Evolutionary conservation across 164 flowering plant species (phyloP).

Genomic region (Brasenia schreberi): DNA sequence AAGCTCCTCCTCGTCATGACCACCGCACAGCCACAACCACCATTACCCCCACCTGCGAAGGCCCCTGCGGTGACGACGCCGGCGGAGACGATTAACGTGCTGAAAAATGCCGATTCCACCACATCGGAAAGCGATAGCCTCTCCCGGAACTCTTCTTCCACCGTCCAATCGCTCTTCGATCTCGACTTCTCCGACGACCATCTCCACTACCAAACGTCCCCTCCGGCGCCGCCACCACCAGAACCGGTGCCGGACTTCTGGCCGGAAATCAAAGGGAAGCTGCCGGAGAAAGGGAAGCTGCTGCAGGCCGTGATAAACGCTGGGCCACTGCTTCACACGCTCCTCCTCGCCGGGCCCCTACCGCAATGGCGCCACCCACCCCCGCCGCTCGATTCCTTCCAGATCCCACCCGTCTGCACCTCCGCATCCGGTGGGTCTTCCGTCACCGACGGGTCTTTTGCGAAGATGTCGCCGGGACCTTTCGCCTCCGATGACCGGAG

Average conservation of each 20-base stretch:
- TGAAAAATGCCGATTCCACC: conserved; percentile 9
- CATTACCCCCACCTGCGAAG: neutral
- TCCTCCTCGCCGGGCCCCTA: conserved; percentile 80
- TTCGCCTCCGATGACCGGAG: conserved; percentile 1
- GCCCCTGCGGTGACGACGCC: conserved; percentile 30
- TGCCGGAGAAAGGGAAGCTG: conserved; percentile 91
- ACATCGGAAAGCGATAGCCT: conserved; percentile 81
- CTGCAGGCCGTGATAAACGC: conserved; percentile 90
- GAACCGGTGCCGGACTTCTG: conserved; percentile 5
- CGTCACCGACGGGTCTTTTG: conserved; percentile 16
- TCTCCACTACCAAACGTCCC: neutral
- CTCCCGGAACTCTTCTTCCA: conserved; percentile 45
- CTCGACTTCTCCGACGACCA: conserved; percentile 8
- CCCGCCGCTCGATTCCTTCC: conserved; percentile 62
- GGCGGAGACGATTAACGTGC: conserved; percentile 15
- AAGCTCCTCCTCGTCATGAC: conserved; percentile 36
- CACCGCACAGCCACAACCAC: conserved; percentile 6
- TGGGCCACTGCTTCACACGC: conserved; percentile 89
- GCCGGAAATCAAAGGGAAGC: neutral
- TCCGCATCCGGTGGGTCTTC: conserved; percentile 17
- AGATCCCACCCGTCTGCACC: conserved; percentile 71
- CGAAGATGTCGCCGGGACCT: conserved; percentile 3
- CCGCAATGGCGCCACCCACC: conserved; percentile 98
- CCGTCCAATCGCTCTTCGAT: conserved; percentile 20
- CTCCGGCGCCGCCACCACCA: conserved; percentile 11